Conservation (phyloP, 345 rosid genomes). For the Geranium rotundifolium region DNA sequence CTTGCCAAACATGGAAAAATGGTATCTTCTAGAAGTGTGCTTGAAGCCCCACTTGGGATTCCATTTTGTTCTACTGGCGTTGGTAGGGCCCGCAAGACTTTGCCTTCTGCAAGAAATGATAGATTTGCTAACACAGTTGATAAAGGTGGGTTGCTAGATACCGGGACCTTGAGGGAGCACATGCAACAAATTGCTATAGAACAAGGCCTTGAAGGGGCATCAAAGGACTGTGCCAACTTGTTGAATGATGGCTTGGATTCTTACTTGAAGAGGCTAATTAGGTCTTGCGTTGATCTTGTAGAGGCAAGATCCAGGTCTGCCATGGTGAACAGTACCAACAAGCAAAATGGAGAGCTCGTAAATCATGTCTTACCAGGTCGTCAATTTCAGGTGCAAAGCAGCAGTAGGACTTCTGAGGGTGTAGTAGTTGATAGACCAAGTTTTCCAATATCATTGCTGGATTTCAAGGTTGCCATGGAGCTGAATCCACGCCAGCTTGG, state of each 20-base stretch:
- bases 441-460: slow-evolving; percentile 15
- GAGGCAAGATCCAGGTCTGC: slow-evolving; percentile 17
- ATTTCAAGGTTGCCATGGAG: slow-evolving; percentile 30
- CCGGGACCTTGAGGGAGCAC: slow-evolving; percentile 22
- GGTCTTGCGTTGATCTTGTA: slow-evolving; percentile 30
- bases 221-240: slow-evolving; percentile 30
- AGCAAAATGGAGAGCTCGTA: slow-evolving; percentile 17
- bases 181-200: slow-evolving; percentile 30
- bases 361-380: slow-evolving; percentile 21
- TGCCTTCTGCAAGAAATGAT: slow-evolving; percentile 6
- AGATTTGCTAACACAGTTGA: slow-evolving; percentile 15
- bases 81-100: slow-evolving; percentile 16
- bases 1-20: slow-evolving; percentile 12
- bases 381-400: slow-evolving; percentile 12
- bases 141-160: slow-evolving; percentile 26
- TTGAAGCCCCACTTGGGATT: slow-evolving; percentile 33
- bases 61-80: slow-evolving; percentile 21
- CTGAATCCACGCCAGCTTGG: slow-evolving; percentile 41
- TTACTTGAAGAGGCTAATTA: slow-evolving; percentile 31
- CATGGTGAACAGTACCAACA: slow-evolving; percentile 9
- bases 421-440: neutral
- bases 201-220: slow-evolving; percentile 34
- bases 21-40: slow-evolving; percentile 14
- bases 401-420: slow-evolving; percentile 8
- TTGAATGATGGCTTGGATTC: slow-evolving; percentile 28